Base-by-base conservation (phyloP, 441 rosid genomes). In the Pelargonium myrrhifolium region DNA sequence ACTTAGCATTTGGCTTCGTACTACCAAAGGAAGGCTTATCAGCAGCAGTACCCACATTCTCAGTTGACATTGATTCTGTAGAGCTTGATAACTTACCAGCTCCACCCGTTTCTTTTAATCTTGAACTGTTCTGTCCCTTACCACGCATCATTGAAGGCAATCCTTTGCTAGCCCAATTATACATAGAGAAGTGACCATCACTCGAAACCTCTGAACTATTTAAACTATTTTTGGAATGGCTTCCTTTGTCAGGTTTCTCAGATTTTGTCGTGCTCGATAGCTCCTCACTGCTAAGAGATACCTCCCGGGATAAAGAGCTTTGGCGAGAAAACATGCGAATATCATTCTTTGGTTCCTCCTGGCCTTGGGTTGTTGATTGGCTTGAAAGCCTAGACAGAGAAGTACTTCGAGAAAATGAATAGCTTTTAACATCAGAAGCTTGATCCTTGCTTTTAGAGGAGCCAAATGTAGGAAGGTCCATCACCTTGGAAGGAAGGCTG, bases 131-230 rank as follows among this genome's bases (percentile, higher is more conserved):
- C 18, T 75, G 80, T 12, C 82, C 82, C 78, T 83, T 82, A 31
- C 73, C 74, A 62, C 89, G 76, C 80, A 78, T 67, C 5, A 45
- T 70, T 24, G 84, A 22, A 10, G 94, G 93, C 20, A 81, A 77
- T 67, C 93, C 93, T 67, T 86, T 84, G 79, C 88, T 82, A 61
- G 89, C 96, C 98, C 99, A 95, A 78, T 86, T 94, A 81, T 87
- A 94, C 61, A 94, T 92, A 1, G 99, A 94, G 81, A 94, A 90
- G 76, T 90, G 97, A 35, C 74, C 51, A 9, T 65, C 75, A 21
- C 65, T 68, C 45, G 45, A 35, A 66, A 63, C 77, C 68, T 75
- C 63, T 43, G 82, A 67, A 70, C 51, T 9, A 68, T 37, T 65
- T 12, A 70, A 70, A 65, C 80, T 75, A 56, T 70, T 78, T 39